A percentile compares a stretch with the other conserved stretches of the same genome.
phyloP scores from a whole-genome alignment of 805 yeast genomes.

The Wickerhamiella galacta region DNA sequence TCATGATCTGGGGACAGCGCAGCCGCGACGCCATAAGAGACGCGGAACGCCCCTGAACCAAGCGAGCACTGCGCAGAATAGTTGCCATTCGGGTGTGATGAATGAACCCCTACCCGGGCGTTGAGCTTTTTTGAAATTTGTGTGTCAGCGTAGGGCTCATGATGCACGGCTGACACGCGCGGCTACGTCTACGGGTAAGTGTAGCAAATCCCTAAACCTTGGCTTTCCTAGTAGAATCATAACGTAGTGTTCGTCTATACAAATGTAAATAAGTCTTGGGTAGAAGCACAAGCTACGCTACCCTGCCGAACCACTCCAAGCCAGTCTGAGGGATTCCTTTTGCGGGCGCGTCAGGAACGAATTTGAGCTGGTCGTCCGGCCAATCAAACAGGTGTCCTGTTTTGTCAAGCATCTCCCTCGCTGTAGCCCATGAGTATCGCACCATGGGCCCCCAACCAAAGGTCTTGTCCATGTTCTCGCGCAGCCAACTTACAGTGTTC shows the following conservation, averaged over 20 bases:
- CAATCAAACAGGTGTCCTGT: slow-evolving; percentile 44
- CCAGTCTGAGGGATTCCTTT: not conserved
- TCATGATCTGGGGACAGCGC: slow-evolving; percentile 12
- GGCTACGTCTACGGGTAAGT: too few species aligned
- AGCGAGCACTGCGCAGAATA: slow-evolving; percentile 4
- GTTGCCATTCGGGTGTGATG: slow-evolving; percentile 1
- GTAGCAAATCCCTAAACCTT: too few species aligned
- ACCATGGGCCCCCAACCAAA: slow-evolving; percentile 75
- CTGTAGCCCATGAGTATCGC: slow-evolving; percentile 89
- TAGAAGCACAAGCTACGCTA: not conserved
- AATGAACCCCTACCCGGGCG: not conserved
- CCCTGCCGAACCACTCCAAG: not conserved
- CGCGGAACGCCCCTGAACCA: slow-evolving; percentile 3
- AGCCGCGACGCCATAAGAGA: not conserved
- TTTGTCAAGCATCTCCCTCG: slow-evolving; percentile 50
- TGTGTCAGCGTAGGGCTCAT: too few species aligned
- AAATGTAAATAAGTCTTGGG: too few species aligned
- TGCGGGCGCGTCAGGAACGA: not conserved
- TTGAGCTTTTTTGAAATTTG: slow-evolving; percentile 1
- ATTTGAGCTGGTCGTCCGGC: slow-evolving; percentile 28
- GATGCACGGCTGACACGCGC: too few species aligned
- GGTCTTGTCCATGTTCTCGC: slow-evolving; percentile 41
- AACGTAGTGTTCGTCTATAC: too few species aligned
- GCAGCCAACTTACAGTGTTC: slow-evolving; percentile 63
- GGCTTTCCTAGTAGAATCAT: too few species aligned